These are phyloP conservation scores for Stipa capillata DNA, from an alignment of 176 grass and related monocot species.

Conservation along the genomic window DNA sequence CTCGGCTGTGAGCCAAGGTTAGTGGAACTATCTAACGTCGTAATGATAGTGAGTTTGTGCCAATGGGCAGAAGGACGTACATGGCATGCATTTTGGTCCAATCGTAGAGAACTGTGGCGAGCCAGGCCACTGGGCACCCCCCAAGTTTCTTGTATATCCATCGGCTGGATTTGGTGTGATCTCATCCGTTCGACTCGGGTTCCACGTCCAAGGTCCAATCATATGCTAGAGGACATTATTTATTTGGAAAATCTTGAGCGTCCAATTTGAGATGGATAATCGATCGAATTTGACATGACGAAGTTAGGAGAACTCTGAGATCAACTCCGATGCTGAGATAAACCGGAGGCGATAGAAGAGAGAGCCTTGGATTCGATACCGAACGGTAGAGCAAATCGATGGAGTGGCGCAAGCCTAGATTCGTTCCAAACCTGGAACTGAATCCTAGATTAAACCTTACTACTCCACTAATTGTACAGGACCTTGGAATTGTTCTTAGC, in stretches of 20 bases:
- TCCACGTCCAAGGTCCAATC: neutral
- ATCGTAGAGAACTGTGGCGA: neutral
- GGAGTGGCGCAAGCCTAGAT: no score
- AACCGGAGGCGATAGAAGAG: neutral
- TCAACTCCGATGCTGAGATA: neutral
- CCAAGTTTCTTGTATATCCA: neutral
- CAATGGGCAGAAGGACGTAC: no score
- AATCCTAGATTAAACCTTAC: no score
- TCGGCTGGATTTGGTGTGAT: neutral
- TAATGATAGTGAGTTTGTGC: conserved; percentile 9
- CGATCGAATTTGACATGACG: neutral
- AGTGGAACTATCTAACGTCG: conserved; percentile 21
- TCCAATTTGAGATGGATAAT: neutral
- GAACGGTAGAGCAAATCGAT: no score
- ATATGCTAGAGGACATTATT: neutral
- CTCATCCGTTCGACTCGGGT: neutral
- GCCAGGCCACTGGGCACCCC: neutral
- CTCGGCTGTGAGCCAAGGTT: neutral
- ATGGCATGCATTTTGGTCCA: neutral
- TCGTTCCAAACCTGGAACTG: no score
- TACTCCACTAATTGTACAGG: no score
- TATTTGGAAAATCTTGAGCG: neutral
- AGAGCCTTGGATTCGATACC: no score
- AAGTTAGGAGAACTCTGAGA: neutral
- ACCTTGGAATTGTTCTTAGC: no score